A percentile compares a stretch with the other conserved stretches of the same genome.
These are phyloP conservation scores for Debaryomyces coudertii DNA, from an alignment of 1,139 yeast genomes.

Conservation along the genomic window DNA sequence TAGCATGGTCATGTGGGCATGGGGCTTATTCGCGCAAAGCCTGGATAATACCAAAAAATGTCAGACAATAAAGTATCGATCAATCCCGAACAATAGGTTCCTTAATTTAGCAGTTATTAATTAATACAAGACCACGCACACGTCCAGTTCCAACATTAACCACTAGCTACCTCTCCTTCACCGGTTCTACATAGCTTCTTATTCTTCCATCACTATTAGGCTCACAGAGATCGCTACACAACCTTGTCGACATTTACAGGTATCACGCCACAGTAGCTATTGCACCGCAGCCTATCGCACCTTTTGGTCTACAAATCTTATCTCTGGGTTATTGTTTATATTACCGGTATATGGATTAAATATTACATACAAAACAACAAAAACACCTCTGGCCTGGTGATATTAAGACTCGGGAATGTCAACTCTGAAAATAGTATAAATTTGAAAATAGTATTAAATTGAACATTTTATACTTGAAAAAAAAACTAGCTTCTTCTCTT, in stretches of 20 bases:
- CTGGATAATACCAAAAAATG: too few relatives aligned
- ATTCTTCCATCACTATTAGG: too few relatives aligned
- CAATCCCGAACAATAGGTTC: too few relatives aligned
- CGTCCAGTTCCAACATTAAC: too few relatives aligned
- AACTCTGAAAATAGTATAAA: too few relatives aligned
- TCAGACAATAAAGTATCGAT: too few relatives aligned
- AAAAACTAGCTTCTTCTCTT: slow-evolving; percentile 8
- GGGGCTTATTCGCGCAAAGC: background rate
- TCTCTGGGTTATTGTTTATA: slow-evolving; percentile 8
- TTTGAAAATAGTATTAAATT: slow-evolving; percentile 1
- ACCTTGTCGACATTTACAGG: too few relatives aligned
- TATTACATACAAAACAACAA: slow-evolving; percentile 11
- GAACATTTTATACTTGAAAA: slow-evolving; percentile 3
- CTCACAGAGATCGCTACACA: too few relatives aligned
- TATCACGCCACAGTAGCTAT: too few relatives aligned
- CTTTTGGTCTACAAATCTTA: background rate
- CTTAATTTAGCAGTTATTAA: background rate
- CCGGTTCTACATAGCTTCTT: background rate
- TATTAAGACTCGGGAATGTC: background rate
- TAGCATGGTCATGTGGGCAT: background rate
- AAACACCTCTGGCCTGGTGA: background rate
- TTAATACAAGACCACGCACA: background rate
- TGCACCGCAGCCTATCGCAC: too few relatives aligned
- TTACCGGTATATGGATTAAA: slow-evolving; percentile 10
- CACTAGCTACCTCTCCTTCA: background rate